phyloP scores from a whole-genome alignment of 345 rosid species.

The Lepidium africanum region DNA sequence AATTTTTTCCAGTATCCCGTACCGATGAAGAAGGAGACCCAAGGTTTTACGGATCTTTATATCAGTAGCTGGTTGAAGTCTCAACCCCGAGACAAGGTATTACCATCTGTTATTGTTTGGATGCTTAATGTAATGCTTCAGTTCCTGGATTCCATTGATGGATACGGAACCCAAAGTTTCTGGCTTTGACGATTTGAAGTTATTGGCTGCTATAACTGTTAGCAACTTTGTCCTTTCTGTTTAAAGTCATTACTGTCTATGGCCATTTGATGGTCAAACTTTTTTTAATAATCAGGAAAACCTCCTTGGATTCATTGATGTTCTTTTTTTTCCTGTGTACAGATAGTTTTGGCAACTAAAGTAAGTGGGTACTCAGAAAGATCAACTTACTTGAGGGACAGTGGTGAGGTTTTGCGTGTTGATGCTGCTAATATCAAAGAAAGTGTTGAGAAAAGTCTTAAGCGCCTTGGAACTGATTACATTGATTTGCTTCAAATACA shows the following conservation, averaged over 20 bases:
- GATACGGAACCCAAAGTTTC: not conserved
- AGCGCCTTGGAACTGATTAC: constrained; percentile 85
- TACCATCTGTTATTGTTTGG: not conserved
- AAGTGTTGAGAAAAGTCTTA: constrained; percentile 92
- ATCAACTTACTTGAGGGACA: constrained; percentile 48
- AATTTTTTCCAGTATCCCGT: constrained; percentile 52
- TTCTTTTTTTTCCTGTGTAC: not conserved
- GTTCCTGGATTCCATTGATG: not conserved
- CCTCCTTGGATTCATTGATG: not conserved
- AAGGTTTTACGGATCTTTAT: constrained; percentile 79
- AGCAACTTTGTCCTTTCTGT: not conserved
- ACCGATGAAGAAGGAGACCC: constrained; percentile 82
- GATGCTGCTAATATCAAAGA: constrained; percentile 86
- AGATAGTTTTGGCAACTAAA: constrained; percentile 93
- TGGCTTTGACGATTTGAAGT: not conserved
- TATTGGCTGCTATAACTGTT: not conserved
- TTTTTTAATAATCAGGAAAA: not conserved
- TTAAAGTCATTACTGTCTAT: not conserved
- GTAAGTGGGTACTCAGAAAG: constrained; percentile 75
- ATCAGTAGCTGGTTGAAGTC: constrained; percentile 82
- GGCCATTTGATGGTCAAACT: not conserved
- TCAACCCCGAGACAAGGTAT: constrained; percentile 80
- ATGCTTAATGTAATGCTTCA: not conserved
- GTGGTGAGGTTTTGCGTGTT: constrained; percentile 56
- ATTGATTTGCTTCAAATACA: constrained; percentile 92